Evolutionary conservation across 352 stramenopile genomes (phyloP).

Genomic region (Phytophthora ohioensis): DNA sequence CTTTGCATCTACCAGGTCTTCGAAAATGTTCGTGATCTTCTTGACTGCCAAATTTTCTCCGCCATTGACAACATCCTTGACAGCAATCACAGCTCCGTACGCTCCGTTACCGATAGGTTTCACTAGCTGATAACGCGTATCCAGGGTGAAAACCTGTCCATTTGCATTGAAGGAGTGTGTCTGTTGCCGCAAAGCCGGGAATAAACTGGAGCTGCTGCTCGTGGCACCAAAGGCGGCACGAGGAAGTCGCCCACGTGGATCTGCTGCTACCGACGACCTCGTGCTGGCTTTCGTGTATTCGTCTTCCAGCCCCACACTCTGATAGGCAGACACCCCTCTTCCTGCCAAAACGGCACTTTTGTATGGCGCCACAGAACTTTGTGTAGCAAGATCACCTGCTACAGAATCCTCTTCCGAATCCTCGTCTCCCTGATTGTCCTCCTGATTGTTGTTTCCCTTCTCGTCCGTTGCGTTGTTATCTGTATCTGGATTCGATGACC

Average conservation of each 20-base stretch:
- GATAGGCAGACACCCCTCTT: constrained; percentile 22
- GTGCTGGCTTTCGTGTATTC: constrained; percentile 36
- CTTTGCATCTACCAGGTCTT: constrained; percentile 98
- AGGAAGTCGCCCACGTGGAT: constrained; percentile 16
- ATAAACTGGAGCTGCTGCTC: constrained; percentile 36
- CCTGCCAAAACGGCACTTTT: constrained; percentile 35
- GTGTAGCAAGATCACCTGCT: constrained; percentile 25
- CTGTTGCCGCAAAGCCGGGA: constrained; percentile 42
- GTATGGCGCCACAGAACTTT: constrained; percentile 38
- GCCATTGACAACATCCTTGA: constrained; percentile 61
- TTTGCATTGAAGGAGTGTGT: constrained; percentile 81
- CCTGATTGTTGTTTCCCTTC: constrained; percentile 34
- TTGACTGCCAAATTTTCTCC: constrained; percentile 92
- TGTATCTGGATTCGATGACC: constrained; percentile 21
- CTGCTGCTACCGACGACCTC: constrained; percentile 14
- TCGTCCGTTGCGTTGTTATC: constrained; percentile 34
- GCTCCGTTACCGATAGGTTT: constrained; percentile 91
- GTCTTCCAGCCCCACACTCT: constrained; percentile 15
- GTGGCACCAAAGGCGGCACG: constrained; percentile 36
- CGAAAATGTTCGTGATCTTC: constrained; percentile 94
- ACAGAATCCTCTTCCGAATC: constrained; percentile 34
- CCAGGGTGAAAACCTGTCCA: constrained; percentile 87
- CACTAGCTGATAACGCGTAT: constrained; percentile 89
- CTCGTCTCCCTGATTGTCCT: constrained; percentile 42
- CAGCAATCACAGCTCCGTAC: constrained; percentile 92